Base-by-base conservation (phyloP, 148 eudicot genomes). In the Chenopodium album region DNA sequence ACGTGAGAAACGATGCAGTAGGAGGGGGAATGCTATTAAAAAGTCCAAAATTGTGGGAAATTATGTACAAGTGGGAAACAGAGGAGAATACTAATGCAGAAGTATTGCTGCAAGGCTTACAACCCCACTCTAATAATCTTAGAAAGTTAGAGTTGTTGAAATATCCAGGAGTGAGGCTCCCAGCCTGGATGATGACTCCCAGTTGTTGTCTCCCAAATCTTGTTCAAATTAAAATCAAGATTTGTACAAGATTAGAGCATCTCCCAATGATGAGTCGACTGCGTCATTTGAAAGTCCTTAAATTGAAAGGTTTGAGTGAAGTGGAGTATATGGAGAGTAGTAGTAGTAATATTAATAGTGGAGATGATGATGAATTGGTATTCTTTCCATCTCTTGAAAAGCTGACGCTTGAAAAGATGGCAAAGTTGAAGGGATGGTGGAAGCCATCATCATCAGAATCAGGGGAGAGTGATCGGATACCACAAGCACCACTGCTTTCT, bases 221-320 rank as follows among this genome's bases (percentile, higher is more conserved):
- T 31, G 73, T 37, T 37, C 0, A 31, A 4, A 9, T 68, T 31
- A 0, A 1, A 6, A 10, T 68, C 1, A 0, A 3, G 0, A 0
- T 0, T 0, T 32, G 56, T 2, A 26, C 0, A 1, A 48, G 47
- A 19, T 19, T 78, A 9, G 26, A 67, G 13, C 29, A 52, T 11
- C 75, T 78, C 5, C 65, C 75, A 48, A 0, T 19, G 17, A 0
- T 48, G 5, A 70, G 44, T 20, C 31, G 48, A 31, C 0, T 69
- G 20, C 32, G 50, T 12, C 20, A 52, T 9, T 46, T 68, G 11
- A 22, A 52, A 19, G n/a, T 9, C 22, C 48, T 65, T 13, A 0
- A 9, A 17, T 8, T 79, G 2, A 1, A 0, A 0, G 0, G 4
- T 0, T 22, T 73, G 29, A 0, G 0, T 1, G 7, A 72, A 5